phyloP scores from a whole-genome alignment of 2,329 filamentous ascomycete species.

The Claviceps digitariae region DNA sequence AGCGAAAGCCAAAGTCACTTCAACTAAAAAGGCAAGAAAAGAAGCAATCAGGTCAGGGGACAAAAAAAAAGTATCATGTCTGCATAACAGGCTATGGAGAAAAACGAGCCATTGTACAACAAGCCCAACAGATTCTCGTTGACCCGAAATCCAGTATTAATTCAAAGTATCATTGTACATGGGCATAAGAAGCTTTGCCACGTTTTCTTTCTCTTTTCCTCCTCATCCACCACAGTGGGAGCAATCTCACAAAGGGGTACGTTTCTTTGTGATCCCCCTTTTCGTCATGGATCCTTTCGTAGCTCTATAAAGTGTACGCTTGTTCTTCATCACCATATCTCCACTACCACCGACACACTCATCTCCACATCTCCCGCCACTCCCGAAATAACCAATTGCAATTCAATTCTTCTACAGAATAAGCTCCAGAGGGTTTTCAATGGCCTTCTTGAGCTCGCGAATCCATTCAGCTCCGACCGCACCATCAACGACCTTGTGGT shows the following conservation, averaged over 20 bases:
- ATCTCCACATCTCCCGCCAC: background rate
- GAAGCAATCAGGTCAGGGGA: background rate
- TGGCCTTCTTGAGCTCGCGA: constrained; percentile 87
- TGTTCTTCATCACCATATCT: constrained; percentile 2
- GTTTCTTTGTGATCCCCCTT: constrained; percentile 3
- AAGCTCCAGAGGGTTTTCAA: constrained; percentile 94
- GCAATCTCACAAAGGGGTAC: background rate
- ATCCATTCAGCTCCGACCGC: constrained; percentile 96
- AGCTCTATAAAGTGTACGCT: constrained; percentile 10
- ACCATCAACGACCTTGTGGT: constrained; percentile 97
- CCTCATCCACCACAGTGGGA: constrained; percentile 3
- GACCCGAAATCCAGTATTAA: constrained; percentile 24
- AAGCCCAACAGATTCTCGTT: constrained; percentile 15
- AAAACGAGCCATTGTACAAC: constrained; percentile 17
- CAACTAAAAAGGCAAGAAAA: too few species aligned
- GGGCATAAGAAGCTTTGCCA: constrained; percentile 17
- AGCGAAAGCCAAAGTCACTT: too few species aligned
- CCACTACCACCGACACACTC: background rate
- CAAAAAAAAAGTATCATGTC: constrained; percentile 1
- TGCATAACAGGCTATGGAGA: constrained; percentile 10
- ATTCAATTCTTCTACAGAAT: constrained; percentile 50
- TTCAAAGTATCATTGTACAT: constrained; percentile 30
- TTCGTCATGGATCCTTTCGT: constrained; percentile 3
- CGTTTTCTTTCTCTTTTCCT: constrained; percentile 4
- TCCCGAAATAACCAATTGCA: background rate